Base-by-base conservation (phyloP, 495 filamentous ascomycete species). In the Coniosporium apollinis region DNA sequence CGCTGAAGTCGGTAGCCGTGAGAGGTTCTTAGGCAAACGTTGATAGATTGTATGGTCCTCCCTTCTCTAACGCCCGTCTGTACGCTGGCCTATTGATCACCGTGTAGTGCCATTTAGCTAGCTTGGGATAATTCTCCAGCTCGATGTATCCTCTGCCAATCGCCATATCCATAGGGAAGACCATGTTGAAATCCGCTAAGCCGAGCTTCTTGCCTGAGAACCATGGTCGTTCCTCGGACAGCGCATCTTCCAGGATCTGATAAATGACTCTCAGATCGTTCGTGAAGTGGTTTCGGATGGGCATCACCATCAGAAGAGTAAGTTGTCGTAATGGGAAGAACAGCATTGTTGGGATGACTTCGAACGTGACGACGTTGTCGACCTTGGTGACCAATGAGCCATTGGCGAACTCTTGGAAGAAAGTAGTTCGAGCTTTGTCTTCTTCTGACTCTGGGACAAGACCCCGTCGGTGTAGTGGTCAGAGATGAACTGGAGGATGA, bases 111-210 rank as follows among this genome's bases (percentile, higher is more conserved):
- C 40, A 43, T 3, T 22, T 24, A 15, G 2, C n/a, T 3, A 44
- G 8, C 19, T 36, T 44, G 19, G 42, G 42, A 28, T 5, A 44
- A 20, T 35, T 30, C 30, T 34, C 15, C 21, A 4, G n/a, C 3
- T 41, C 32, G 15, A 44, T 30, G 28, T 35, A 44, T 11, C 42
- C 42, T 26, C 42, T 19, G 15, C 36, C 30, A 19, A n/a, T 18
- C 14, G 31, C 20, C 29, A 39, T 29, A n/a, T 44, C 42, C 29
- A 44, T 34, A 11, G 17, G 19, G 9, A 26, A 44, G 14, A 7
- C 22, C 42, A 44, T 35, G 31, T 39, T 44, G 22, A 44, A 30
- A 26, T 44, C 42, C 2, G 18, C 22, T 24, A 39, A 31, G 4
- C 42, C 42, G 11, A 40, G 15, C 15, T 35, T 22, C 29, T 18